These are phyloP conservation scores for Hippophae gyantsensis DNA, from an alignment of 306 rosid genomes.

Conservation along the genomic window DNA sequence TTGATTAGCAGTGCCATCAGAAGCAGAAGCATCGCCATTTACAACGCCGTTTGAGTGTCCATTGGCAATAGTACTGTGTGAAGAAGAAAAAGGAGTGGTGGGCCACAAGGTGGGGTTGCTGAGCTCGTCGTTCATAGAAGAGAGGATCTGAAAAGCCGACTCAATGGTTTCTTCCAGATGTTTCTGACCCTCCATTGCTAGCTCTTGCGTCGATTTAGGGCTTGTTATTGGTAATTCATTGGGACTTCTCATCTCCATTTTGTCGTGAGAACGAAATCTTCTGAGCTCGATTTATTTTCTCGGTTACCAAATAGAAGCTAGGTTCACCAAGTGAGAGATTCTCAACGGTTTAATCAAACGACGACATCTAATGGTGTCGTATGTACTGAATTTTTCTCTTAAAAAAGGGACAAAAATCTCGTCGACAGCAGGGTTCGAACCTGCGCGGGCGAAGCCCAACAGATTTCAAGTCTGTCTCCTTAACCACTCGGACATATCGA, in stretches of 20 bases:
- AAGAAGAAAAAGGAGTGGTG: constrained; percentile 30
- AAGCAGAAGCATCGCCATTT: constrained; percentile 43
- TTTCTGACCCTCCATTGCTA: constrained; percentile 77
- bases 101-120: constrained; percentile 82
- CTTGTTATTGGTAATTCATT: constrained; percentile 16
- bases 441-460: constrained; percentile 35
- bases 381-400: too few species aligned
- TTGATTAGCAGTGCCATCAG: constrained; percentile 37
- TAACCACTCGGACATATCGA: constrained; percentile 30
- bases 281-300: too few species aligned
- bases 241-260: constrained; percentile 50
- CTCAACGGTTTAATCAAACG: too few species aligned
- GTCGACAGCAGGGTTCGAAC: constrained; percentile 34
- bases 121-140: constrained; percentile 95
- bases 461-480: constrained; percentile 30
- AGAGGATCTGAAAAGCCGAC: constrained; percentile 77
- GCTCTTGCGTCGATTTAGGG: constrained; percentile 59
- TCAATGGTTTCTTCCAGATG: constrained; percentile 78
- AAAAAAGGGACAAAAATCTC: background rate
- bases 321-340: too few species aligned
- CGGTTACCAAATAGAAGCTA: too few species aligned
- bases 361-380: too few species aligned
- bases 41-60: constrained; percentile 37
- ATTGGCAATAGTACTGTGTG: constrained; percentile 18
- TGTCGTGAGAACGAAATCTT: background rate